Evolutionary conservation across 192 early-diverging fungal species (phyloP), one percentile per base, ranked within the genome.

Genomic region (Mortierella hygrophila): DNA sequence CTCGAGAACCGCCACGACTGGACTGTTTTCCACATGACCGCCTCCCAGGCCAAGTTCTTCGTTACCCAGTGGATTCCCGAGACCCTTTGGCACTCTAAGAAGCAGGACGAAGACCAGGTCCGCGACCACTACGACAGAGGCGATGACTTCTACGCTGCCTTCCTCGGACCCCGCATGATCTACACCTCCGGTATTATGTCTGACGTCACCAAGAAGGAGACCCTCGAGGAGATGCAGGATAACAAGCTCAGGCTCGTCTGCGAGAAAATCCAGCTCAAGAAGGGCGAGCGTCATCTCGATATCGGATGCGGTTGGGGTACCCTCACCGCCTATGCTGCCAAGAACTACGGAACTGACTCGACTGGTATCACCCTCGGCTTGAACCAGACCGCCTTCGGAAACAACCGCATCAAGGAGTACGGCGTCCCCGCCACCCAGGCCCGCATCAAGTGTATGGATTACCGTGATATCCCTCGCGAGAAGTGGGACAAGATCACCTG

Each of bases 221-320:
- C 96, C 47, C 91, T 99, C 74, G 98, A 99, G 88, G 90, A 98
- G 89, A 83, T 99, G 82, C 98, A 99, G 89, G 94, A 97, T 83
- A 98, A 98, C 95, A 99, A 99, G 93, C 89, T 98, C 86, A 92
- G 94, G 76, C 91, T 97, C 63, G 96, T 99, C 69, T 96, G 93
- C 88, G 93, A 97, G 72, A 96, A 97, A 90, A 82, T 95, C 18
- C 91, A 96, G 75, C 92, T 98, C 86, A 94, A 96, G 90, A 82
- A 92, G 55, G 97, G 96, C 75, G 97, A 98, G 82, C 92, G 93
- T 37, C 96, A 97, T 87, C 90, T 99, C 89, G 98, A 99, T 91
- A 97, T 99, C 91, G 98, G 98, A 70, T 99, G 97, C 88, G 98
- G 98, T 9, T 99, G 98, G 98, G 97, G 97, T 74, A 98, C 98